Base-by-base conservation (phyloP, 176 grass and related monocot species). In the Oryza meyeriana region DNA sequence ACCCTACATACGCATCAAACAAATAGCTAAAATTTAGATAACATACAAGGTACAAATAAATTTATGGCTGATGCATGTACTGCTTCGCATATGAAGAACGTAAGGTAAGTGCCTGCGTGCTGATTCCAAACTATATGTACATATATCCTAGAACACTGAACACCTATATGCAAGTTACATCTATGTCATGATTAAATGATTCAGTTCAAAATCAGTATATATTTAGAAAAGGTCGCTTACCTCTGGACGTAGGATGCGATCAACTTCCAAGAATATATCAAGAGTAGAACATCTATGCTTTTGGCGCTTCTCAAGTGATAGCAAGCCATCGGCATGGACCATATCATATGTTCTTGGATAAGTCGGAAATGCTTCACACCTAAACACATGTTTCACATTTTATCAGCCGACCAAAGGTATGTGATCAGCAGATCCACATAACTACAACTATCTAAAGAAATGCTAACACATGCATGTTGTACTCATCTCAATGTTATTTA, bases 271-370 rank as follows among this genome's bases (percentile, higher is more conserved):
- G 72, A 99, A 95, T 76, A 94, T 99, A 62, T 95, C 91, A 67
- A 99, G 83, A 65, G 87, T 88, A 47, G 91, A 88, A 82, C 96
- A 99, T 76, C 91, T 92, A 69, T 79, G 84, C 61, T 90, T 95
- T 12, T 80, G 70, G 33, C n/a, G 61, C 71, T 75, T 85, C 70
- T 92, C 87, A 73, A 99, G 89, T 48, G 93, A 95, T 40, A 99
- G 80, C 83, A 99, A 83, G 48, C 96, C 96, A 79, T 99, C 89
- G 77, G 93, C 93, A 75, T 99, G 96, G 64, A 99, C 93, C 96
- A 94, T 90, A 91, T 99, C 96, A 87, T 99, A 99, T 83, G 96
- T 95, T 90, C 96, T 93, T 57, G 96, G 96, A 84, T 95, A 99
- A 44, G 96, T 89, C 72, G 97, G 93, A 90, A 99, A 99, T 48